phyloP scores from a whole-genome alignment of 164 flowering plant genomes.

The Dillenia turbinata region DNA sequence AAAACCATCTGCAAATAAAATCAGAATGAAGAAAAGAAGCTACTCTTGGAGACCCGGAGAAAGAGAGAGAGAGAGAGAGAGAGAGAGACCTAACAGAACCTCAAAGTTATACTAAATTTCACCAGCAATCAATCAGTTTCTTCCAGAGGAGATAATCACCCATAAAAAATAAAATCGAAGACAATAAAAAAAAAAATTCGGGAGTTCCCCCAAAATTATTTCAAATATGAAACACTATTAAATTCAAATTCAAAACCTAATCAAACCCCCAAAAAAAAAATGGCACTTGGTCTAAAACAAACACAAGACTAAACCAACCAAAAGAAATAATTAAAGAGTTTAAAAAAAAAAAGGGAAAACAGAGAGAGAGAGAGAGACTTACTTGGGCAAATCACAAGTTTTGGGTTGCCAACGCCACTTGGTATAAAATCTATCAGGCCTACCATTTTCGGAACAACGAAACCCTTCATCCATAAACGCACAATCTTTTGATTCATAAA shows the following conservation, averaged over 20 bases:
- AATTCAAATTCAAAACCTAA: background rate
- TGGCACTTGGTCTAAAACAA: background rate
- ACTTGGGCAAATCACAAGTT: conserved; percentile 84
- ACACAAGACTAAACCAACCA: background rate
- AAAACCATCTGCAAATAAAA: no score
- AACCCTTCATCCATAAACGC: conserved; percentile 67
- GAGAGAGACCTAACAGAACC: no score
- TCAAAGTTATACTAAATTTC: no score
- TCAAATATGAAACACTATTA: no score
- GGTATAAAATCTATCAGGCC: conserved; percentile 71
- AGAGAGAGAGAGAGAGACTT: background rate
- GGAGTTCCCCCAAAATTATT: no score
- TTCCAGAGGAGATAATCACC: no score
- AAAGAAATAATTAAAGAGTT: background rate
- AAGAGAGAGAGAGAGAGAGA: no score
- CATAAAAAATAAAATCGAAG: no score
- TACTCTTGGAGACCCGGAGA: no score
- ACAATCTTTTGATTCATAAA: conserved; percentile 60
- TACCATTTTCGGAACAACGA: conserved; percentile 75
- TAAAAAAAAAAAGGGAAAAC: background rate
- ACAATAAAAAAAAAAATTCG: no score
- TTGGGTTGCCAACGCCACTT: conserved; percentile 98
- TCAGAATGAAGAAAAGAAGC: no score
- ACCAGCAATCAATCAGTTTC: no score
- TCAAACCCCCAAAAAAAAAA: background rate